phyloP scores from a whole-genome alignment of 805 yeast genomes.

The Wickerhamiella cacticola region DNA sequence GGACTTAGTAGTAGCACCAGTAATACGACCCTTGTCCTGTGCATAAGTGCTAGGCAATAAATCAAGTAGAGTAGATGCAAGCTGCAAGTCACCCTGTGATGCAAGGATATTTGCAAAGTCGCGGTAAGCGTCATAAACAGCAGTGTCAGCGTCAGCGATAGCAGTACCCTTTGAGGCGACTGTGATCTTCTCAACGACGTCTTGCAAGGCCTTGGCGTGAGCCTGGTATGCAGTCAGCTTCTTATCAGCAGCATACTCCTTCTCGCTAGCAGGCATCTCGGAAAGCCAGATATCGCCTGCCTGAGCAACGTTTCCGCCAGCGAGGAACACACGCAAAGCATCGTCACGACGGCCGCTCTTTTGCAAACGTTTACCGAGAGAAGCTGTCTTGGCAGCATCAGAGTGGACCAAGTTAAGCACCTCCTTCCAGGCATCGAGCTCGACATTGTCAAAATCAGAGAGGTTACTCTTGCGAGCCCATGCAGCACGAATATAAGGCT shows the following conservation, averaged over 20 bases:
- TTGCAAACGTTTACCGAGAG: slow-evolving; percentile 68
- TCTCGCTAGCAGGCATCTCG: slow-evolving; percentile 47
- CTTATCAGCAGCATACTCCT: slow-evolving; percentile 29
- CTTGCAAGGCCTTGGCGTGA: slow-evolving; percentile 66
- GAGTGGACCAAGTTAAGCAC: slow-evolving; percentile 46
- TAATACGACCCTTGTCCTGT: slow-evolving; percentile 66
- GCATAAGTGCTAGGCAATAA: slow-evolving; percentile 58
- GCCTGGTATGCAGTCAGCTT: slow-evolving; percentile 61
- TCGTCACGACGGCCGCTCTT: slow-evolving; percentile 45
- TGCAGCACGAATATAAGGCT: slow-evolving; percentile 60
- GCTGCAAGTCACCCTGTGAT: slow-evolving; percentile 68
- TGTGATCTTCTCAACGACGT: slow-evolving; percentile 72
- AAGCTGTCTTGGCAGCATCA: slow-evolving; percentile 17
- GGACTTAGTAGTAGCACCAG: slow-evolving; percentile 36
- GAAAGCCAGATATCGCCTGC: slow-evolving; percentile 73
- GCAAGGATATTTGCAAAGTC: slow-evolving; percentile 77
- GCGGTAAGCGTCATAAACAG: slow-evolving; percentile 48
- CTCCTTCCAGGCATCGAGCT: slow-evolving; percentile 71
- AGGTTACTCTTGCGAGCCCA: slow-evolving; percentile 44
- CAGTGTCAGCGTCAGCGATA: slow-evolving; percentile 33
- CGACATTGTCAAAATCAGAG: slow-evolving; percentile 56
- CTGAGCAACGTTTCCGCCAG: slow-evolving; percentile 70
- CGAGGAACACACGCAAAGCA: slow-evolving; percentile 66
- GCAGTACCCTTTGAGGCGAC: slow-evolving; percentile 36
- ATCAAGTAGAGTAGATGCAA: slow-evolving; percentile 59